Evolutionary conservation across 192 early-diverging fungal species (phyloP).

Genomic region (Kickxella alabastrina): DNA sequence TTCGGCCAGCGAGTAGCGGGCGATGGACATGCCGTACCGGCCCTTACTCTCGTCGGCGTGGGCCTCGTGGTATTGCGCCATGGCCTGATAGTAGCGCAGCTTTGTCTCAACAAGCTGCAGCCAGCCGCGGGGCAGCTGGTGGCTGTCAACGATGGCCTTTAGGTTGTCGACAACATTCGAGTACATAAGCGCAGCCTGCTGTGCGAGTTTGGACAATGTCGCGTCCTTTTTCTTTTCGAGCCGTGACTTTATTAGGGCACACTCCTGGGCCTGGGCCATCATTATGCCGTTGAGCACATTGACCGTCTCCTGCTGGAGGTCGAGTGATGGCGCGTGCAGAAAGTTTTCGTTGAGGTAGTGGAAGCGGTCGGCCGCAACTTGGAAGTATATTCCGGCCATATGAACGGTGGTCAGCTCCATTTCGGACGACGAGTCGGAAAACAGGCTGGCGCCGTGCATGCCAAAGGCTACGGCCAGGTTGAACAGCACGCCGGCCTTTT

Average conservation of each 20-base stretch:
- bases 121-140: slow-evolving; percentile 80
- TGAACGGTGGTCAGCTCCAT: slow-evolving; percentile 60
- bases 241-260: slow-evolving; percentile 80
- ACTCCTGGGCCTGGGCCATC: slow-evolving; percentile 95
- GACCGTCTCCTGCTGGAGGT: slow-evolving; percentile 86
- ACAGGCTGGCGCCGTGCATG: slow-evolving; percentile 40
- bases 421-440: slow-evolving; percentile 50
- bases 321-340: slow-evolving; percentile 89
- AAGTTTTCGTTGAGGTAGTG: slow-evolving; percentile 98
- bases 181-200: slow-evolving; percentile 75
- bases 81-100: slow-evolving; percentile 77
- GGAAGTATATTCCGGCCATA: slow-evolving; percentile 85
- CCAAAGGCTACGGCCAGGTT: slow-evolving; percentile 83
- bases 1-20: slow-evolving; percentile 75
- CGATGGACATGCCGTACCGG: slow-evolving; percentile 84
- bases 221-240: slow-evolving; percentile 84
- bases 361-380: slow-evolving; percentile 90
- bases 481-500: slow-evolving; percentile 94
- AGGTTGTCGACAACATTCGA: slow-evolving; percentile 70
- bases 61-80: slow-evolving; percentile 84
- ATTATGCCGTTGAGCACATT: slow-evolving; percentile 80
- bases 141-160: slow-evolving; percentile 58
- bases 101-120: slow-evolving; percentile 83
- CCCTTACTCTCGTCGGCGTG: slow-evolving; percentile 68
- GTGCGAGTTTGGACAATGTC: slow-evolving; percentile 87